These are phyloP conservation scores for Limonium bicolor DNA, from an alignment of 148 eudicot species.

Conservation along the genomic window DNA sequence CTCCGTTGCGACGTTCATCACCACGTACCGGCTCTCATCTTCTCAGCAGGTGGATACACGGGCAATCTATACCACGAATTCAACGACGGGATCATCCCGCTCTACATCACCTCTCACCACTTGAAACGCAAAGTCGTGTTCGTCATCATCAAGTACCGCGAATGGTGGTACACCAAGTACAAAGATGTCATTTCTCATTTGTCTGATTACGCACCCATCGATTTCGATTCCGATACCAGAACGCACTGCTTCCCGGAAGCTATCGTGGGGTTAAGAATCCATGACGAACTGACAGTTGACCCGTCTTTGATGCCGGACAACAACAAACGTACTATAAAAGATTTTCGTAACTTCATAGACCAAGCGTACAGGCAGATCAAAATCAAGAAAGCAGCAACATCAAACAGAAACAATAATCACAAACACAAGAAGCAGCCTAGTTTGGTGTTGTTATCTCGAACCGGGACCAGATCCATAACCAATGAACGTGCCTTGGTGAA, in stretches of 20 bases:
- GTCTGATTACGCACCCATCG: slow-evolving; percentile 49
- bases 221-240: slow-evolving; percentile 38
- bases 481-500: slow-evolving; percentile 50
- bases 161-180: slow-evolving; percentile 88
- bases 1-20: slow-evolving; percentile 58
- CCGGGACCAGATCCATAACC: slow-evolving; percentile 52
- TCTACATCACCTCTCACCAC: slow-evolving; percentile 73
- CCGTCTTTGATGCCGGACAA: slow-evolving; percentile 32
- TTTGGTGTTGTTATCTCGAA: slow-evolving; percentile 51
- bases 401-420: slow-evolving; percentile 22
- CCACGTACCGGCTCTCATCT: slow-evolving; percentile 79
- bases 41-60: slow-evolving; percentile 88
- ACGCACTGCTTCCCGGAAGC: slow-evolving; percentile 86
- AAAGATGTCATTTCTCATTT: slow-evolving; percentile 48
- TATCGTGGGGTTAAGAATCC: slow-evolving; percentile 65
- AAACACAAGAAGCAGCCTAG: slow-evolving; percentile 24
- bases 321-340: slow-evolving; percentile 27
- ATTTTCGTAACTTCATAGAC: slow-evolving; percentile 49
- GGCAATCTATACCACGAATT: slow-evolving; percentile 89
- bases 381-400: slow-evolving; percentile 31
- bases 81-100: slow-evolving; percentile 78
- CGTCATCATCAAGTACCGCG: slow-evolving; percentile 66
- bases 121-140: slow-evolving; percentile 74
- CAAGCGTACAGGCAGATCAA: slow-evolving; percentile 67
- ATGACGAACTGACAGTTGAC: slow-evolving; percentile 67